phyloP scores from a whole-genome alignment of 148 eudicot genomes.

The Arbutus unedo region DNA sequence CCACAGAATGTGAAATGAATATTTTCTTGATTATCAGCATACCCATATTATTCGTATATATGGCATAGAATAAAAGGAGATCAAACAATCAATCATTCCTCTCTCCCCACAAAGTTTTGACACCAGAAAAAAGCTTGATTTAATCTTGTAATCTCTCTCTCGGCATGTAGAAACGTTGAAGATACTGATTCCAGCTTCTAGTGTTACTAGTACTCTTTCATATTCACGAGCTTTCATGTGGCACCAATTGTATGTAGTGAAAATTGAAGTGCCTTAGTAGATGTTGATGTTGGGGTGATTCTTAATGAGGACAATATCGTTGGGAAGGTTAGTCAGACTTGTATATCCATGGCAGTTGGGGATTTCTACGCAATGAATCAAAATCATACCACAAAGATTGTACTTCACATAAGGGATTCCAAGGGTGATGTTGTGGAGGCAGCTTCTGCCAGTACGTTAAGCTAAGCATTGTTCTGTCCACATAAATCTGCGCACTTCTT shows the following conservation, averaged over 20 bases:
- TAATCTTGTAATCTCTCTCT: neutral
- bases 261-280: neutral
- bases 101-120: neutral
- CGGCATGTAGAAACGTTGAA: neutral
- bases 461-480: no score
- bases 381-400: conserved; percentile 34
- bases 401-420: conserved; percentile 41
- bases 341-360: conserved; percentile 54
- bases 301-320: conserved; percentile 30
- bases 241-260: neutral
- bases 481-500: no score
- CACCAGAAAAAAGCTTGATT: neutral
- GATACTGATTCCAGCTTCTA: neutral
- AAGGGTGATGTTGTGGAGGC: conserved; percentile 32
- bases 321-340: conserved; percentile 41
- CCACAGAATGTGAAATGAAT: neutral
- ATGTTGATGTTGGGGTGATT: conserved; percentile 52
- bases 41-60: no score
- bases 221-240: no score
- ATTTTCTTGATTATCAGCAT: neutral
- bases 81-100: neutral
- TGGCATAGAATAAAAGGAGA: neutral
- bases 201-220: neutral
- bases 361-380: conserved; percentile 42
- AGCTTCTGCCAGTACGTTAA: conserved; percentile 41